phyloP scores from a whole-genome alignment of 441 rosid species.

The Hypseocharis bilobata region DNA sequence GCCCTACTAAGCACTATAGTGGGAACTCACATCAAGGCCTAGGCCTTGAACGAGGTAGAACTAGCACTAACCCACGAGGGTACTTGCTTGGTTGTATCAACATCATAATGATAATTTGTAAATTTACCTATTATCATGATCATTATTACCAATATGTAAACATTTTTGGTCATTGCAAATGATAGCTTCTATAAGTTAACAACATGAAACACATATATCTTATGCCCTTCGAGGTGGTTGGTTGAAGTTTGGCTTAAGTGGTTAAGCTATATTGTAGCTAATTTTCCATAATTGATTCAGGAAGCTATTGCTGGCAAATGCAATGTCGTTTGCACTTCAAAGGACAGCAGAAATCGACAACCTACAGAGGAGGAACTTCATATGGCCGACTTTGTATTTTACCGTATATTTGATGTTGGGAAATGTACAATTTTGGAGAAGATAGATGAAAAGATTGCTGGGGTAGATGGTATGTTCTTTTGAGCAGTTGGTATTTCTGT shows the following conservation, averaged over 20 bases:
- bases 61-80: too few relatives aligned
- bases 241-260: neutral
- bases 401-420: conserved; percentile 2
- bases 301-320: conserved; percentile 5
- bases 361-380: neutral
- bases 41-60: too few relatives aligned
- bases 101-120: too few relatives aligned
- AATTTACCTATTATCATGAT: too few relatives aligned
- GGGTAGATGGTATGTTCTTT: conserved; percentile 8
- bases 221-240: neutral
- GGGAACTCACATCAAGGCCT: too few relatives aligned
- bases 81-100: too few relatives aligned
- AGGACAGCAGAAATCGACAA: conserved; percentile 3
- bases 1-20: too few relatives aligned
- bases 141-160: too few relatives aligned
- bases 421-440: neutral
- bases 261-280: neutral
- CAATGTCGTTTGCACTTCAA: conserved; percentile 2
- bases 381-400: conserved; percentile 3
- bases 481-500: conserved; percentile 15
- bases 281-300: neutral
- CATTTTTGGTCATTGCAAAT: too few relatives aligned
- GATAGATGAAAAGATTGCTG: neutral
- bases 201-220: neutral
- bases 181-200: neutral